Evolutionary conservation across 148 eudicot species (phyloP).

Genomic region (Euryodendron excelsum): DNA sequence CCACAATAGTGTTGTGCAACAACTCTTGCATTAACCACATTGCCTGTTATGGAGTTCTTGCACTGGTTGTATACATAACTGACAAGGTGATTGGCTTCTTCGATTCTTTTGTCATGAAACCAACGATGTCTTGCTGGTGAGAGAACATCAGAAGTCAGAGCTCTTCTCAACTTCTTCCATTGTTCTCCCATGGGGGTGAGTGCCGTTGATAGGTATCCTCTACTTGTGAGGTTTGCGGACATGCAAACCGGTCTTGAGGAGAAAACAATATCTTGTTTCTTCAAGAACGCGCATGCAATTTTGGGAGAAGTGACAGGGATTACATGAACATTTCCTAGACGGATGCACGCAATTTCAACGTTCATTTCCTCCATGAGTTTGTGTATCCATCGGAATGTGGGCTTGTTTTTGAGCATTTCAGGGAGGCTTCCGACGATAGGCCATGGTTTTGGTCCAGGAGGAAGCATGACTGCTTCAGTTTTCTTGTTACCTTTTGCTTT

Average conservation of each 20-base stretch:
- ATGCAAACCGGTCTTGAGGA: conserved; percentile 20
- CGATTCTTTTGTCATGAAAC: conserved; percentile 17
- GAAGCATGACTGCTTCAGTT: neutral
- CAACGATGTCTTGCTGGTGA: conserved; percentile 10
- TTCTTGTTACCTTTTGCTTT: no score
- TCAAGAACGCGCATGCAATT: conserved; percentile 23
- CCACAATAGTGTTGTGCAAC: conserved; percentile 13
- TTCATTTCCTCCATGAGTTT: conserved; percentile 29
- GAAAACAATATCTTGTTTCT: conserved; percentile 22
- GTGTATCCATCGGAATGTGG: conserved; percentile 31
- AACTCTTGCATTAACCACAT: conserved; percentile 9
- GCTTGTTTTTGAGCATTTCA: conserved; percentile 12
- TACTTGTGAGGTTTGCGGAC: conserved; percentile 18
- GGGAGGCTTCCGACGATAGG: conserved; percentile 13
- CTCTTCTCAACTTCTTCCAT: conserved; percentile 29
- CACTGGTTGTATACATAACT: conserved; percentile 6
- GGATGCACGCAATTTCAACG: conserved; percentile 30
- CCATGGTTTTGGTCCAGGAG: conserved; percentile 30
- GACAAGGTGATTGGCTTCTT: conserved; percentile 22
- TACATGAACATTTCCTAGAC: conserved; percentile 24
- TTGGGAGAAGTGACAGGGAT: conserved; percentile 28
- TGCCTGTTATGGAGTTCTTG: neutral
- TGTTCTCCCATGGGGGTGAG: conserved; percentile 19
- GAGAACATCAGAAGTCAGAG: conserved; percentile 12
- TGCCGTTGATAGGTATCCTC: conserved; percentile 14